Base-by-base conservation (phyloP, 179 eudicot genomes). In the Heliamphora pulchella region DNA sequence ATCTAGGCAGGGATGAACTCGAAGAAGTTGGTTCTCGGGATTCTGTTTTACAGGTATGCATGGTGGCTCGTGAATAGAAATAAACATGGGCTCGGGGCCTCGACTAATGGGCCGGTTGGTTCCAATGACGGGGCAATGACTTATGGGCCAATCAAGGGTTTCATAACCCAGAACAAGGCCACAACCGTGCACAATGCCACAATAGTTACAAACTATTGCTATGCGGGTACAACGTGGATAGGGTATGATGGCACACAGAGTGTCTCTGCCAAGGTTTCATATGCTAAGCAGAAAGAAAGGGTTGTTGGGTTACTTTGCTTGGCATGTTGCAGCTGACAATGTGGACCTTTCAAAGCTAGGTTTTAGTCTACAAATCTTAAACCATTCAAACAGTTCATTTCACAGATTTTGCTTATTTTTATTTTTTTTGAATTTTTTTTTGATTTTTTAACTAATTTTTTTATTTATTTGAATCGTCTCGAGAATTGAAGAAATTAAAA, bases 231-330 rank as follows among this genome's bases (percentile, higher is more conserved):
- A 2, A 91, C 92, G 0, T 92, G 97, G 95, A 88, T 92, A 1
- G 87, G 86, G 0, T 92, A 85, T 43, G 97, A 91, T 80, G 95
- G 80, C 79, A 65, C 63, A 4, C 84, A 83, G 74, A 76, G 83
- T 2, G 78, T 92, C 0, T 18, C 87, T 8, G 77, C 87, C 4
- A 92, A 92, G 89, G 92, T 90, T 67, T 44, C 80, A 15, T 91
- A 89, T 83, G 93, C 89, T 55, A 89, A 87, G 83, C 74, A n/a
- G n/a, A n/a, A n/a, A 50, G 0, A 81, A 80, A 8, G 78, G 82
- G 3, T 79, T 91, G 84, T 81, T 85, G 17, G 97, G 97, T 8
- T 92, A 91, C 83, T 91, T 89, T 67, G 91, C 93, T 1, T 92
- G 95, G 95, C 88, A 85, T 76, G 82, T 91, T 59, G 88, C 67